Conservation (phyloP, 2,329 filamentous ascomycete species). For the Zymoseptoria brevis region DNA sequence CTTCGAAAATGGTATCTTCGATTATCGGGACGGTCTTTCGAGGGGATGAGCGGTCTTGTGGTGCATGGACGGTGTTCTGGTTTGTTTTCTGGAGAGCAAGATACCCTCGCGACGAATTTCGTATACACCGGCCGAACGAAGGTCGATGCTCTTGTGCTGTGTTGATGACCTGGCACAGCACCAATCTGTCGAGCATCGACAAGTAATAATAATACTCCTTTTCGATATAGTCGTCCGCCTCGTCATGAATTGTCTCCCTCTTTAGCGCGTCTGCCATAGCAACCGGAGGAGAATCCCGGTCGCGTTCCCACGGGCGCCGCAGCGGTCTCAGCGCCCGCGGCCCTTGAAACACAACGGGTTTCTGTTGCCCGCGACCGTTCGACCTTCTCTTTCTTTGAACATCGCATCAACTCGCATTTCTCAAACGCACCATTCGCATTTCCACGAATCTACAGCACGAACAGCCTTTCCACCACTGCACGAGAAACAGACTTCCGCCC, state of each 20-base stretch:
- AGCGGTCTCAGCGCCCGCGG: background rate
- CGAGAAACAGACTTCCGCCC: background rate
- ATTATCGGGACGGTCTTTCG: background rate
- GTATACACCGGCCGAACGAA: background rate
- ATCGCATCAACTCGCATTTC: background rate
- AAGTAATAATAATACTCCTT: background rate
- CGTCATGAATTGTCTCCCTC: background rate
- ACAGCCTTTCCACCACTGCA: background rate
- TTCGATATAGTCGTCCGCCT: no score
- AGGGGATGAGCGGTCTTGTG: background rate
- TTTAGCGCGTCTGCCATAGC: background rate
- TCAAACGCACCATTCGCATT: background rate
- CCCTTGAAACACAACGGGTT: background rate
- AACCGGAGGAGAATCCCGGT: background rate
- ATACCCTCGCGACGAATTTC: background rate
- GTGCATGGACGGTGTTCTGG: background rate
- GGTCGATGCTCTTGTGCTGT: background rate
- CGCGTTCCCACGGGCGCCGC: background rate
- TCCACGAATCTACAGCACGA: background rate
- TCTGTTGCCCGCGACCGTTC: background rate
- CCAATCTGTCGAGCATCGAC: background rate
- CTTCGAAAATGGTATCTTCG: background rate
- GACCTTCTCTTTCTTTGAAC: background rate
- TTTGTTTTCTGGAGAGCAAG: background rate
- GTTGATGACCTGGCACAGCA: background rate